Conservation (phyloP, 2,329 filamentous ascomycete genomes). For the Cytospora mali region DNA sequence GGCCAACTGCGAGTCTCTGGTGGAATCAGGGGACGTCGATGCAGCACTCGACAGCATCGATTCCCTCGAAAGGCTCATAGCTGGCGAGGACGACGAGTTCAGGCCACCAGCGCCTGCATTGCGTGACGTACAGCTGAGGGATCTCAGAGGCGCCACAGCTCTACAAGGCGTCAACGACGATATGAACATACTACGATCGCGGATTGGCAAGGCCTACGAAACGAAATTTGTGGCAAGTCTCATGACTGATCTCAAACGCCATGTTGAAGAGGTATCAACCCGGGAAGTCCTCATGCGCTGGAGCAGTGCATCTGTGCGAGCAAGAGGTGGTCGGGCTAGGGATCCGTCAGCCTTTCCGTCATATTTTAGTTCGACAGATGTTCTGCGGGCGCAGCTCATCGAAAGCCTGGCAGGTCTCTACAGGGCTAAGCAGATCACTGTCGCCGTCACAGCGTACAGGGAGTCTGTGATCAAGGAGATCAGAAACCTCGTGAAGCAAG, state of each 20-base stretch:
- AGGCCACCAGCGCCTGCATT: conserved; percentile 19
- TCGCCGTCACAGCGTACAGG: conserved; percentile 81
- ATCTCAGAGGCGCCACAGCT: conserved; percentile 76
- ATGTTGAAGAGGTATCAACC: conserved; percentile 72
- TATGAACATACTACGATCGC: conserved; percentile 72
- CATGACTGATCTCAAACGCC: conserved; percentile 77
- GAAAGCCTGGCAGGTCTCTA: conserved; percentile 78
- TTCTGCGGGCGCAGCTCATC: conserved; percentile 70
- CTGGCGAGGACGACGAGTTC: conserved; percentile 62
- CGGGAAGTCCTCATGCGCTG: conserved; percentile 81
- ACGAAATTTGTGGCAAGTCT: conserved; percentile 76
- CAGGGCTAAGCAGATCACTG: conserved; percentile 75
- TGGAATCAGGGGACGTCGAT: conserved; percentile 83
- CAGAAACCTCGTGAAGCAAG: conserved; percentile 78
- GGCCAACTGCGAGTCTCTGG: conserved; percentile 74
- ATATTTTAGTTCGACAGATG: conserved; percentile 74
- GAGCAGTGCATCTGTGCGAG: conserved; percentile 74
- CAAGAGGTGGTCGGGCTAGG: conserved; percentile 67
- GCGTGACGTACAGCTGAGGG: conserved; percentile 52
- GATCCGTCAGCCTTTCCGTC: conserved; percentile 72
- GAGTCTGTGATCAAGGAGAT: conserved; percentile 85
- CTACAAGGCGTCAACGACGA: conserved; percentile 80
- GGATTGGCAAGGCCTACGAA: conserved; percentile 88
- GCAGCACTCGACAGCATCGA: conserved; percentile 78
- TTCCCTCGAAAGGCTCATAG: conserved; percentile 75